Evolutionary conservation across 139 green algal genomes (phyloP).

Genomic region (Chlamydomonas urium): DNA sequence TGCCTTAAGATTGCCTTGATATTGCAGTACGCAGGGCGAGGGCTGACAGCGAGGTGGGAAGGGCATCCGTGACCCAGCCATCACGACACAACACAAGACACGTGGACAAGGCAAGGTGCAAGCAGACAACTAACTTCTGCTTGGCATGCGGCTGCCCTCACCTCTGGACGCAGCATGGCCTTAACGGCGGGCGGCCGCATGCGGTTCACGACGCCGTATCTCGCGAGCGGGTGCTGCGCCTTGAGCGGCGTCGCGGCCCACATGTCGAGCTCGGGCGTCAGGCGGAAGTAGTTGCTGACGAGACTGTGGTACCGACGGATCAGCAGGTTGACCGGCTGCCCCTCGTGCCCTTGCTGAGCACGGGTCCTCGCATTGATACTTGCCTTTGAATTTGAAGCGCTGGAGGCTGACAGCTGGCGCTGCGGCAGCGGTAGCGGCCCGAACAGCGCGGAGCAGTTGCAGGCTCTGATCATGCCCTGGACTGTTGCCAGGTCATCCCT

Average conservation of each 20-base stretch:
- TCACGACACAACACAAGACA: too few species aligned
- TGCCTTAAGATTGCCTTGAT: too few species aligned
- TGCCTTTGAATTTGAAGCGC: background rate
- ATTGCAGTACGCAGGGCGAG: too few species aligned
- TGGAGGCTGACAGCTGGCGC: background rate
- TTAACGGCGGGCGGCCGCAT: background rate
- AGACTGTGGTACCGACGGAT: background rate
- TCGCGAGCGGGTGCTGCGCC: background rate
- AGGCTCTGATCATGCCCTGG: too few species aligned
- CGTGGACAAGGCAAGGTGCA: too few species aligned
- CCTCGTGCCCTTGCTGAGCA: background rate
- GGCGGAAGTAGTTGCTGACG: background rate
- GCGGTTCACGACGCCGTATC: background rate
- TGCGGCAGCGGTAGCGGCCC: background rate
- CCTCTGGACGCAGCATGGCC: background rate
- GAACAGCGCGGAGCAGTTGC: too few species aligned
- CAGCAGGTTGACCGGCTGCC: background rate
- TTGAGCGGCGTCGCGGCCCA: background rate
- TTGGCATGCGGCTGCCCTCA: too few species aligned
- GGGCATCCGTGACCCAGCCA: too few species aligned
- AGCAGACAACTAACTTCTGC: too few species aligned
- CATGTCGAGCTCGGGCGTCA: background rate
- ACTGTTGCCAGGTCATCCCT: background rate
- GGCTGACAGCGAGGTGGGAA: too few species aligned
- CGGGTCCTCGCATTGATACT: too few species aligned